These are phyloP conservation scores for Dictyophora rubrovolvata DNA, from an alignment of 768 basidiomycete species.

Conservation along the genomic window DNA sequence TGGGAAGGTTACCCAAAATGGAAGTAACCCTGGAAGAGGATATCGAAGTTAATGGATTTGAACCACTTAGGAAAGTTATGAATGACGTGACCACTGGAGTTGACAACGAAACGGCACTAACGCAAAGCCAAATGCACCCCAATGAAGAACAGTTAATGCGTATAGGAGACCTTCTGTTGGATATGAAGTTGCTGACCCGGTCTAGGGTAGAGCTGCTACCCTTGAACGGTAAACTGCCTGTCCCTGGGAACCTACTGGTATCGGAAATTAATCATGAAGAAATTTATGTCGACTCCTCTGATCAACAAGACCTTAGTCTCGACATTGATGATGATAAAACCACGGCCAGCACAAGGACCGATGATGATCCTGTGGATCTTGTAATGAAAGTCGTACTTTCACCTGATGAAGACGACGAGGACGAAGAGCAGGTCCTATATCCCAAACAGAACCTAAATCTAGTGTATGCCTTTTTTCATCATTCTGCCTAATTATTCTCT, in stretches of 20 bases:
- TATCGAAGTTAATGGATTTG: conserved; percentile 76
- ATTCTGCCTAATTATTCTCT: conserved; percentile 8
- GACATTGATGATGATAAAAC: conserved; percentile 49
- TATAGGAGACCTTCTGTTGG: conserved; percentile 71
- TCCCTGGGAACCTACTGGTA: background rate
- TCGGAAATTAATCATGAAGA: conserved; percentile 15
- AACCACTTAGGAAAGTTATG: conserved; percentile 64
- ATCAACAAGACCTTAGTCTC: conserved; percentile 9
- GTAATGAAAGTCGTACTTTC: conserved; percentile 41
- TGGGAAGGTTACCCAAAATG: conserved; percentile 45
- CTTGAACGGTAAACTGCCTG: background rate
- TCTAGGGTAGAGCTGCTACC: conserved; percentile 11
- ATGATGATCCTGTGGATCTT: conserved; percentile 67
- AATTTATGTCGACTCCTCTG: conserved; percentile 16
- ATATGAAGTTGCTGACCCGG: conserved; percentile 56
- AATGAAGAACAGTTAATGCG: conserved; percentile 96
- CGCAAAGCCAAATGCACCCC: conserved; percentile 50
- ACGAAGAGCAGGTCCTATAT: conserved; percentile 73
- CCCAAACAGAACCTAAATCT: conserved; percentile 20
- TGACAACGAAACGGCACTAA: conserved; percentile 14
- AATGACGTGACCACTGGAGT: conserved; percentile 22
- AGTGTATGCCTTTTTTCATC: background rate
- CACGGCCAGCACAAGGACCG: conserved; percentile 61
- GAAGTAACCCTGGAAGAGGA: conserved; percentile 77
- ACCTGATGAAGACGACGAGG: conserved; percentile 52